Conservation (phyloP, 305 asterid genomes). For the Fraxinus dipetala region DNA sequence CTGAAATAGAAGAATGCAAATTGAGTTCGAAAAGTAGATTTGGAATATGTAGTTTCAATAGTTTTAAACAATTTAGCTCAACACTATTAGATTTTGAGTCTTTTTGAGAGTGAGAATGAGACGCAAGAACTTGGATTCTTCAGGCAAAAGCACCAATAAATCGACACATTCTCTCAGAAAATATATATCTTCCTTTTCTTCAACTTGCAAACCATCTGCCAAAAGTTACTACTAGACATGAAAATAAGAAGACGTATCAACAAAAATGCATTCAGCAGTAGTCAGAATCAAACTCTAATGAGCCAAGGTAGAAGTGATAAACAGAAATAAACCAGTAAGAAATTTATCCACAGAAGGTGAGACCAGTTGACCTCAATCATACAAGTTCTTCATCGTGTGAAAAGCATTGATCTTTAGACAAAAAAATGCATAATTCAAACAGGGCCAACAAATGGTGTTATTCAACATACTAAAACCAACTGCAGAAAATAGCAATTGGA, state of each 20-base stretch:
- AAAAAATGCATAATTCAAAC: constrained; percentile 1
- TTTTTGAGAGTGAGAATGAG: neutral
- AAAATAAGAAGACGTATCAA: neutral
- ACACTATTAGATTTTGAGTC: neutral
- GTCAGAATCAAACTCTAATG: neutral
- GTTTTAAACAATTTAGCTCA: neutral
- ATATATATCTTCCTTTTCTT: neutral
- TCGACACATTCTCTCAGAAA: neutral
- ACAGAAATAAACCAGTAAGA: neutral
- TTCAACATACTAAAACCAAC: constrained; percentile 24
- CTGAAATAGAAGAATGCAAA: neutral
- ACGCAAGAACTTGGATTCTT: neutral
- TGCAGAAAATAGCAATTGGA: constrained; percentile 13
- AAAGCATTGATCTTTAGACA: neutral
- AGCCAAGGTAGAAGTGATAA: neutral
- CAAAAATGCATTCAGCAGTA: neutral
- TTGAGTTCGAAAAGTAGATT: neutral
- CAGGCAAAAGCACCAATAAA: neutral
- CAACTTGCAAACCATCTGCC: neutral
- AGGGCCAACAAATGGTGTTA: neutral
- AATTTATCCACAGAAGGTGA: neutral
- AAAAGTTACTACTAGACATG: neutral
- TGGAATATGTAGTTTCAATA: neutral
- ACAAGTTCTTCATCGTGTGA: neutral
- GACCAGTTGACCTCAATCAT: neutral